Base-by-base conservation (phyloP, 192 early-diverging fungal genomes). In the Pecoramyces ruminantium region DNA sequence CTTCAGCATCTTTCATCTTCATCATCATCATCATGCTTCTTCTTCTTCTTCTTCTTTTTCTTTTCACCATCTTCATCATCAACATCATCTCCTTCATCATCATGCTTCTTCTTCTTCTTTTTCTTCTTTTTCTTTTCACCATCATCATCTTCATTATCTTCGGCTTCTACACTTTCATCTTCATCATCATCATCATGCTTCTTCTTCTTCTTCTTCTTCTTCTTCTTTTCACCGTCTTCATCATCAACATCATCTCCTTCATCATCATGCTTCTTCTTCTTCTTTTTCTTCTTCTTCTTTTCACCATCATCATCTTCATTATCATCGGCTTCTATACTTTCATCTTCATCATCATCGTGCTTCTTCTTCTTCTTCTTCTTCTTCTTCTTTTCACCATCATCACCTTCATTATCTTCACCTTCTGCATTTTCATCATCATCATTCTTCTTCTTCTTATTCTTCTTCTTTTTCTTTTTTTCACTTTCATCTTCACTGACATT, bases 1-100 rank as follows among this genome's bases (percentile, higher is more conserved):
- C 40, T 29, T 82, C 86, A 14, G 42, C 89, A 38, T 86, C 89
- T n/a, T n/a, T 67, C 81, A 79, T 87, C 88, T 34, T 86, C 84
- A 29, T 89, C 89, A n/a, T 86, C 86, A 77, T 83, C 89, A 34
- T 34, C 4, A 3, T 34, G 3, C 30, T 34, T 34, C 30, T 34
- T 34, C 30, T 34, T 34, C 30, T 34, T 34, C 30, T 34, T 34
- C 30, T 34, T 34, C 30, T 34, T 34, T 34, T 34, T 34, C 11
- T 34, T 34, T 34, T 34, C 30, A 34, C 30, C 13, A 39, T 39
- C 14, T 39, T 39, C 38, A 39, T 39, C 38, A 14, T 39, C 38
- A 39, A 39, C 38, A 39, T 39, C 38, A 14, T 39, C 38, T 14
- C 38, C 38, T 39, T 39, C 38, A 14, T 39, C 14, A 39, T 39